These are phyloP conservation scores for Torulaspora maleeae DNA, from an alignment of 805 yeast species.

Conservation along the genomic window DNA sequence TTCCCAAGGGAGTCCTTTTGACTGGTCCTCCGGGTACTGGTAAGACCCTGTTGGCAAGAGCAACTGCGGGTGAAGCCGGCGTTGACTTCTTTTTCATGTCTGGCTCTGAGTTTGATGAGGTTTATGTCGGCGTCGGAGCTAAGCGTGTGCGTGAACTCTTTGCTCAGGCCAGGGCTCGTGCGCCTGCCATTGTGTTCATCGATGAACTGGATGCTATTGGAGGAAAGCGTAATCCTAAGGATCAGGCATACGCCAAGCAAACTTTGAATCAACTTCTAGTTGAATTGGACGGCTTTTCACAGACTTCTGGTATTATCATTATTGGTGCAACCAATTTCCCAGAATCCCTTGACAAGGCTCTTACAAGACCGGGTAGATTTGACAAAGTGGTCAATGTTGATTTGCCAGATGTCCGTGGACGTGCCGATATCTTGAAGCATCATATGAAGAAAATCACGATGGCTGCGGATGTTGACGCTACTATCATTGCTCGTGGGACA, in stretches of 20 bases:
- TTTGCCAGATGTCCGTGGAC: constrained; percentile 96
- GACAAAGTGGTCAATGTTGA: constrained; percentile 94
- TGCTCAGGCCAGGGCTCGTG: constrained; percentile 85
- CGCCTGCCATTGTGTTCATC: constrained; percentile 95
- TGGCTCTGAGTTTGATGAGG: constrained; percentile 96
- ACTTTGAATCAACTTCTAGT: constrained; percentile 93
- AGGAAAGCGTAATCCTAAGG: constrained; percentile 94
- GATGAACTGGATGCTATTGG: constrained; percentile 99
- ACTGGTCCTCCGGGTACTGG: constrained; percentile 99
- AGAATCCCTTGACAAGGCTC: constrained; percentile 91
- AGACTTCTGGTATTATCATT: constrained; percentile 86
- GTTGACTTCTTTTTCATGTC: constrained; percentile 98
- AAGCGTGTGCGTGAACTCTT: constrained; percentile 94
- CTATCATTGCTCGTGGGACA: constrained; percentile 91
- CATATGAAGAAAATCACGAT: constrained; percentile 89
- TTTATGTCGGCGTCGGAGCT: constrained; percentile 99
- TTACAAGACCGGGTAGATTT: constrained; percentile 97
- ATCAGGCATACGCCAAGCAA: constrained; percentile 97
- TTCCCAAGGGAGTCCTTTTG: constrained; percentile 92
- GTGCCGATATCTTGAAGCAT: constrained; percentile 85
- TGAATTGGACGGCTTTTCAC: constrained; percentile 93
- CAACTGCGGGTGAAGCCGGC: constrained; percentile 99
- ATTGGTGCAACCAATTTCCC: constrained; percentile 99
- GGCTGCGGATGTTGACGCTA: constrained; percentile 79
- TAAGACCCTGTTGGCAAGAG: constrained; percentile 92